Evolutionary conservation across 352 stramenopile genomes (phyloP), one percentile per base, ranked within the genome.

Genomic region (Phytophthora agathidicida): DNA sequence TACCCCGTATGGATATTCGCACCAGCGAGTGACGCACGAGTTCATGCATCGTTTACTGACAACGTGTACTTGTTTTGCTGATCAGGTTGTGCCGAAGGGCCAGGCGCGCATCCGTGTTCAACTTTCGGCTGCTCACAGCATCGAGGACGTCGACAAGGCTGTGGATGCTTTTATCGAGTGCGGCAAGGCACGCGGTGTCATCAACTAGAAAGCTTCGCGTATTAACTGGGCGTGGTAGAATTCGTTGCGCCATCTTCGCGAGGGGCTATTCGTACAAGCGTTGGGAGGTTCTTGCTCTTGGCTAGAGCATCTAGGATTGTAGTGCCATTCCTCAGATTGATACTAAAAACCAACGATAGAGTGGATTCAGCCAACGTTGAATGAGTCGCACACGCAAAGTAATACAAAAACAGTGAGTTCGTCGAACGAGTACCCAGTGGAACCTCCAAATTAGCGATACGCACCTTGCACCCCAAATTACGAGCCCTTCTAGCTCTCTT

Each of bases 111-210:
- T 98, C 50, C 83, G 93, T 20, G 91, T 96, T 9, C 93, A 98
- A 70, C 75, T 98, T 24, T 96, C 82, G 50, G 93, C 93, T 14
- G 91, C 92, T 32, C 93, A 98, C 71, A 96, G 83, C 43, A 71
- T 91, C n/a, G 90, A 97, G 42, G 86, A 98, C 27, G 78, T 98
- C 31, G 85, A 98, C 73, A 86, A 92, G 60, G 86, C 82, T 13
- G 88, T 98, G 17, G 88, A 97, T 38, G 93, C 93, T 37, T 98
- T 98, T 73, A 96, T 97, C 62, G 67, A 95, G 56, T 93, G 93
- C 23, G 89, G 84, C 56, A 96, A 95, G 66, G 85, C 73, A 5
- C 82, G 77, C 49, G 83, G 85, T 23, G 33, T 96, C 68, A 89
- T 94, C 56, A 65, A 63, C 46, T 71, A 62, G 20, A 65, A 20